Evolutionary conservation across 2,329 filamentous ascomycete species (phyloP).

Genomic region (Gnomoniopsis smithogilvyi): DNA sequence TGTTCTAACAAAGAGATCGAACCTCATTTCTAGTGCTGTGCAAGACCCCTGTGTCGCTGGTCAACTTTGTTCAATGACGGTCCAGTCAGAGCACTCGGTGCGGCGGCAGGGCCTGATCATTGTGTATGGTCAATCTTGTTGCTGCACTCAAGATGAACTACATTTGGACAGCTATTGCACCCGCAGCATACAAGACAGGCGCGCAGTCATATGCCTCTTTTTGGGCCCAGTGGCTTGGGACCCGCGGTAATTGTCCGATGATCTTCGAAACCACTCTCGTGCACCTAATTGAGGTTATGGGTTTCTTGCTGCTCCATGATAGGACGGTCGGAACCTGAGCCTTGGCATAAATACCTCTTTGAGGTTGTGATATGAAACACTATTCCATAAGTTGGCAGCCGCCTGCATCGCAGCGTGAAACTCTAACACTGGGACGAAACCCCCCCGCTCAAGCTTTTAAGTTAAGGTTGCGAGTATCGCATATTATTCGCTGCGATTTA

Average conservation of each 20-base stretch:
- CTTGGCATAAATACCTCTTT: background rate
- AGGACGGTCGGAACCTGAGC: background rate
- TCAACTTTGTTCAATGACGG: background rate
- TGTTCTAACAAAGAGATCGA: background rate
- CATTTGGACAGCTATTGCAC: too few relatives aligned
- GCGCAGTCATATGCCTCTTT: too few relatives aligned
- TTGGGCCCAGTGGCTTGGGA: too few relatives aligned
- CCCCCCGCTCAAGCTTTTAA: background rate
- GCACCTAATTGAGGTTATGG: background rate
- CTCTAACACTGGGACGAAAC: conserved; percentile 11
- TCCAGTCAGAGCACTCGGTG: background rate
- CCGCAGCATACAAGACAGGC: too few relatives aligned
- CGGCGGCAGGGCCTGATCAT: too few relatives aligned
- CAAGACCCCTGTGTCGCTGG: background rate
- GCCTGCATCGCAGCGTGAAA: background rate
- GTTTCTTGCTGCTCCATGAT: background rate
- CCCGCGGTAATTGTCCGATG: background rate
- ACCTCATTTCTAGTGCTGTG: background rate
- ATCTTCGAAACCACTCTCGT: background rate
- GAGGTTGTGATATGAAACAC: background rate
- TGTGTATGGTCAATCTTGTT: too few relatives aligned
- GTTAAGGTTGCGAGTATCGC: conserved; percentile 6
- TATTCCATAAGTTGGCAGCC: background rate
- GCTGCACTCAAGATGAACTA: too few relatives aligned
- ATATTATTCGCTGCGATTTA: too few relatives aligned